Base-by-base conservation (phyloP, 176 grass and related monocot species). In the Stipa capillata region DNA sequence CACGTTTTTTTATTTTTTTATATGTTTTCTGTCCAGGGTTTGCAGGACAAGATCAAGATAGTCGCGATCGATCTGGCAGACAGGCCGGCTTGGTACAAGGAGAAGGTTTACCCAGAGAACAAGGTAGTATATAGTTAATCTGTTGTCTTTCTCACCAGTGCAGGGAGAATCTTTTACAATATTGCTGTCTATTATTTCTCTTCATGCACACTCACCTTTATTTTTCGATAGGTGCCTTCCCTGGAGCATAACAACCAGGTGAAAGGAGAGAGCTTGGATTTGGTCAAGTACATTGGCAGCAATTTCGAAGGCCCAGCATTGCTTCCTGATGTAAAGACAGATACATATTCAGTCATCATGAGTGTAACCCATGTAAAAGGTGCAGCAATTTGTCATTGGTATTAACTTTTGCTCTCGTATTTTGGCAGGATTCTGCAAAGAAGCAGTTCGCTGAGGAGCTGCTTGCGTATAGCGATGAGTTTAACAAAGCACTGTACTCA, bases 41-140 rank as follows among this genome's bases (percentile, higher is more conserved):
- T 91, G 61, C 83, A 89, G 28, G 83, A 77, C 25, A 74, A 89
- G 69, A 73, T 94, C 35, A 77, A 86, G 56, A 56, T 86, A 36
- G 83, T 86, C 10, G 82, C 75, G 4, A 88, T 86, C 15, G 75
- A 94, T 91, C 79, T 94, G 18, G 73, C 58, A 68, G 81, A 93
- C 81, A 85, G 74, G 16, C 94, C 91, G 2, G 34, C 91, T 21
- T 97, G 94, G 94, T 97, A 97, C 82, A 97, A 92, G 79, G 94
- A 97, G 66, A 97, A 93, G 66, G 58, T 97, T 87, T 93, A 97
- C 72, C 78, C 94, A 68, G 58, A 73, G 58, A 93, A 93, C 69
- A 97, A 93, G 91, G 94, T 56, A 14, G 48, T 85, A 57, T 56
- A n/a, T n/a, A 12, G 48, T 43, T 67, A 48, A 47, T 62, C 51